Evolutionary conservation across 2,329 filamentous ascomycete genomes (phyloP), one percentile per base, ranked within the genome.

Genomic region (Didymella keratinophila): DNA sequence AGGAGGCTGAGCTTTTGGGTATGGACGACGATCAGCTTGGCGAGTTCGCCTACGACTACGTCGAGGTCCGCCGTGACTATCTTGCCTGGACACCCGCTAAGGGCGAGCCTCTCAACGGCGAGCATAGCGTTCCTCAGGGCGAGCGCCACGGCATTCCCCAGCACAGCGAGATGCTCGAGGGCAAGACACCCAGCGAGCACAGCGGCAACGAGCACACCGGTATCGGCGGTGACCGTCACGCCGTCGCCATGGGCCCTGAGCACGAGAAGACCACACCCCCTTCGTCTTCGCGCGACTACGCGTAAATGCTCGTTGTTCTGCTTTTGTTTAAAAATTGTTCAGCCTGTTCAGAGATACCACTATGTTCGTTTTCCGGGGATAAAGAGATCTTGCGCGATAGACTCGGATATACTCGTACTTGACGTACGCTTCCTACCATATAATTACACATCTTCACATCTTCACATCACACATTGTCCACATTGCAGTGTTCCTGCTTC

Each of bases 1-100:
- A 93, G 71, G 89, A 93, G 78, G 91, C 91, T 23, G 91, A 95
- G 78, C 86, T 94, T 12, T 86, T 94, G 56, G 91, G 91, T 67
- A 93, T 94, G 90, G 91, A 95, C 72, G 91, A 94, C 74, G 91
- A 94, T 79, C 91, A 95, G 80, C 90, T 94, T 68, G 91, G 91
- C 78, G 91, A 95, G 79, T 95, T 94, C 74, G 91, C 91, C 12
- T 94, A 94, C 82, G 91, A 95, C 77, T 95, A 94, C 76, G 91
- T 95, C 65, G 91, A 95, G 83, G 90, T 94, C 58, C 89, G 91
- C 73, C 87, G 91, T 71, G 91, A 95, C 79, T 95, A 93, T 82
- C 86, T 95, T 37, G 91, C 91, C 58, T 95, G 91, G 91, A 93
- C 90, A 28, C 91, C 91, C 1, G 87, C 89, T 32, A 89, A 89